These are phyloP conservation scores for Rhynchosporium agropyri DNA, from an alignment of 2,329 filamentous ascomycete genomes.

Conservation along the genomic window DNA sequence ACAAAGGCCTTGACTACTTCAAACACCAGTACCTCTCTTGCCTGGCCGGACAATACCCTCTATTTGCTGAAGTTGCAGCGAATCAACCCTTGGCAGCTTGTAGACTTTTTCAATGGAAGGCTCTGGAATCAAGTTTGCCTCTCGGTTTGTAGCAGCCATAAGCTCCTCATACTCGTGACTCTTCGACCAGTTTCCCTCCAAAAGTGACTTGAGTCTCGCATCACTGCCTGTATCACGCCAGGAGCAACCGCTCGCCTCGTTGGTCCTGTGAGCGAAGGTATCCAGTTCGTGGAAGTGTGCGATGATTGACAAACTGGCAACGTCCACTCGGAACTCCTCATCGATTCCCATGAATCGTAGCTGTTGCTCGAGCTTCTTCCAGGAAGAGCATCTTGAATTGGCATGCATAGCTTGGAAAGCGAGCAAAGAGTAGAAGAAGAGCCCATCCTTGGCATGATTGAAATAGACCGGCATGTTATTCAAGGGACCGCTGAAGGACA, in stretches of 20 bases:
- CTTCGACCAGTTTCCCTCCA: slow-evolving; percentile 3
- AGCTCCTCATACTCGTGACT: slow-evolving; percentile 4
- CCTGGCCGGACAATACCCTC: not conserved
- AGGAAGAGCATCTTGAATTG: not conserved
- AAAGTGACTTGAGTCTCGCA: not conserved
- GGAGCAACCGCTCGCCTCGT: not conserved
- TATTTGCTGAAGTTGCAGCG: not conserved
- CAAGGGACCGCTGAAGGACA: slow-evolving; percentile 2
- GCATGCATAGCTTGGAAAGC: not conserved
- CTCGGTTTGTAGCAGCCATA: not conserved
- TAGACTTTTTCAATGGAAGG: not conserved
- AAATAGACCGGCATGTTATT: slow-evolving; percentile 12
- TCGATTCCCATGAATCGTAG: not conserved
- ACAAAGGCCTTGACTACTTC: no score
- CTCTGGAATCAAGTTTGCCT: slow-evolving; percentile 2
- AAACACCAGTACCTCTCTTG: not conserved
- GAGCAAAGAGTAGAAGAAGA: not conserved
- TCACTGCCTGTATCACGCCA: not conserved
- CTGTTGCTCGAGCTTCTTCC: not conserved
- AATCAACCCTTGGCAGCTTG: not conserved
- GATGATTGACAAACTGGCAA: not conserved
- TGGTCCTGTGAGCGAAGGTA: not conserved
- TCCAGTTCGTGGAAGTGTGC: not conserved
- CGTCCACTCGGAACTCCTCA: not conserved
- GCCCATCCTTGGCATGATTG: not conserved